Conservation (phyloP, 495 filamentous ascomycete genomes). For the Clohesyomyces aquaticus region DNA sequence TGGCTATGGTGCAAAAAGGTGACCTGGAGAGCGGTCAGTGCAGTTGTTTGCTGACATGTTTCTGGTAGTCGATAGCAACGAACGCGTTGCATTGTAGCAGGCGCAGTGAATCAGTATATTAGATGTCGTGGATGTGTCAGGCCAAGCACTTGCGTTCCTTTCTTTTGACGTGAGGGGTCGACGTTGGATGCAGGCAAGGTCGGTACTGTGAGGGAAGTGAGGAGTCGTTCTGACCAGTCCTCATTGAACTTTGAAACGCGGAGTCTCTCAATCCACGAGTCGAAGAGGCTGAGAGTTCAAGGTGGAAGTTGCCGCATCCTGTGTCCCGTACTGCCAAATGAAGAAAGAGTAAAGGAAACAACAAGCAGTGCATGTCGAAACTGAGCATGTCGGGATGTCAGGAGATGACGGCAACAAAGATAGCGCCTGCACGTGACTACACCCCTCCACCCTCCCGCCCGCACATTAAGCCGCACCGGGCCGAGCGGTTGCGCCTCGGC, state of each 20-base stretch:
- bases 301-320: too few relatives aligned
- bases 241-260: too few relatives aligned
- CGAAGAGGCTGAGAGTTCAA: too few relatives aligned
- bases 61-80: neutral
- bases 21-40: neutral
- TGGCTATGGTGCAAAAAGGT: neutral
- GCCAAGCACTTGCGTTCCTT: neutral
- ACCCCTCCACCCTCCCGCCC: neutral
- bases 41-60: neutral
- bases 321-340: too few relatives aligned
- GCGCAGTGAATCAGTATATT: neutral
- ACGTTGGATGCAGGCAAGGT: neutral
- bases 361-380: too few relatives aligned
- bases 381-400: too few relatives aligned
- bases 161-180: neutral
- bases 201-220: too few relatives aligned
- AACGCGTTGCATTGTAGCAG: neutral
- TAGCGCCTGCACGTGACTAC: neutral
- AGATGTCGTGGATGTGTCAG: neutral
- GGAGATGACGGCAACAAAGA: too few relatives aligned
- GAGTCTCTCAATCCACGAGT: too few relatives aligned
- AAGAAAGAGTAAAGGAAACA: too few relatives aligned
- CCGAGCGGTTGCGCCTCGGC: slow-evolving; percentile 20
- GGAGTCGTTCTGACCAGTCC: too few relatives aligned
- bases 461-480: slow-evolving; percentile 19